Conservation (phyloP, 345 rosid genomes). For the Rhodamnia rubescens region DNA sequence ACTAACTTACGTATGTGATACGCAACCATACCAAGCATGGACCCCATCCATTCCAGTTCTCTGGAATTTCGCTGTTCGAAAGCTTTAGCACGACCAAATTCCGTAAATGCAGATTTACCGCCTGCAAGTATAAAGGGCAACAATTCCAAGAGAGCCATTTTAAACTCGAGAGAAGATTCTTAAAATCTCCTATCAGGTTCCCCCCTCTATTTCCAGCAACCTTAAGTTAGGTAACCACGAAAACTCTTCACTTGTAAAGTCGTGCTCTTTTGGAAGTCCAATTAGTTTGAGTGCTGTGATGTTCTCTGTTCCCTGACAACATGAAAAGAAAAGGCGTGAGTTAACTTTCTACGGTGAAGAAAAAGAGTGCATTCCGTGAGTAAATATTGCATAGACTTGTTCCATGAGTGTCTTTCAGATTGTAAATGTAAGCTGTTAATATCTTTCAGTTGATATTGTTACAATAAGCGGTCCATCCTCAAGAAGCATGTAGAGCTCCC, state of each 20-base stretch:
- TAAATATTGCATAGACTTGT: background rate
- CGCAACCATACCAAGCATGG: background rate
- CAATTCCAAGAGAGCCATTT: background rate
- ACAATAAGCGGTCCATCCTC: too few species aligned
- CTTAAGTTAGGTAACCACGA: background rate
- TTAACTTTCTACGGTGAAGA: background rate
- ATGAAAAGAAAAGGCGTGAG: background rate
- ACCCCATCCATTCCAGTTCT: background rate
- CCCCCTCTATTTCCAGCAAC: background rate
- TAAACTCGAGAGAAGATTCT: background rate
- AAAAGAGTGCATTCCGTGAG: background rate
- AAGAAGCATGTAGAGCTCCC: background rate
- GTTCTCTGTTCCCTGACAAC: background rate
- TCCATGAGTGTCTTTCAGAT: background rate
- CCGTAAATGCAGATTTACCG: rapidly evolving
- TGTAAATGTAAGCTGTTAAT: background rate
- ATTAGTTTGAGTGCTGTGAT: background rate
- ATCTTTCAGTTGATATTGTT: background rate
- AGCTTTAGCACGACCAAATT: background rate
- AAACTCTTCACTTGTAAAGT: background rate
- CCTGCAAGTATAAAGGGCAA: background rate
- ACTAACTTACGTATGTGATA: rapidly evolving
- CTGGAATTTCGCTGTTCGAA: rapidly evolving
- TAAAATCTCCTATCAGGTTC: background rate
- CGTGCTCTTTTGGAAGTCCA: background rate